Evolutionary conservation across 768 basidiomycete genomes (phyloP).

Genomic region (Mycena crocata): DNA sequence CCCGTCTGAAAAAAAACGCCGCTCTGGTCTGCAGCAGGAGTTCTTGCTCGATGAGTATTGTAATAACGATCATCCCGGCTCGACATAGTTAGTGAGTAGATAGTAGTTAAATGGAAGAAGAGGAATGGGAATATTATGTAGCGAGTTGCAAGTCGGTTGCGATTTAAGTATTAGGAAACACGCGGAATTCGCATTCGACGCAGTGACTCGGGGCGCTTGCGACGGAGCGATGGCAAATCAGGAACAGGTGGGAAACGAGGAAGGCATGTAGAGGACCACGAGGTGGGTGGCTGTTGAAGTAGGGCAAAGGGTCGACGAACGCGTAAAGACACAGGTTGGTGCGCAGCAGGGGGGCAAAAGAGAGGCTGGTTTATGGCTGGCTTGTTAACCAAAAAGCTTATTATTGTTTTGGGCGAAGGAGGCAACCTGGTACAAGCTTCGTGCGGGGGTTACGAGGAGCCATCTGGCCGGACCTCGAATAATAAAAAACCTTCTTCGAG

Average conservation of each 20-base stretch:
- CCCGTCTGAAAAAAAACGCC: constrained; percentile 78
- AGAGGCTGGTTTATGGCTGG: constrained; percentile 40
- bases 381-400: constrained; percentile 50
- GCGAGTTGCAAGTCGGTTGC: constrained; percentile 57
- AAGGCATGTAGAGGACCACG: constrained; percentile 66
- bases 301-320: constrained; percentile 47
- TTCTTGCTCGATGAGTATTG: constrained; percentile 75
- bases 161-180: constrained; percentile 58
- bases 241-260: constrained; percentile 56
- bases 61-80: constrained; percentile 80
- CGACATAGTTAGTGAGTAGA: constrained; percentile 60
- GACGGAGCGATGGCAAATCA: constrained; percentile 56
- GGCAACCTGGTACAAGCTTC: constrained; percentile 28
- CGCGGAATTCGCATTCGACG: constrained; percentile 46
- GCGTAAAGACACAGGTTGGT: constrained; percentile 45
- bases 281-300: constrained; percentile 55
- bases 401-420: constrained; percentile 47
- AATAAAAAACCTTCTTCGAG: constrained; percentile 18
- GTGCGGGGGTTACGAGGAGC: constrained; percentile 27
- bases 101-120: constrained; percentile 52
- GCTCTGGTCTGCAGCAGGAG: constrained; percentile 73
- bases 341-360: constrained; percentile 37
- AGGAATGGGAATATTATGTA: constrained; percentile 67
- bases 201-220: constrained; percentile 37
- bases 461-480: constrained; percentile 31